Evolutionary conservation across 306 rosid species (phyloP).

Genomic region (Leucaena leucocephala): DNA sequence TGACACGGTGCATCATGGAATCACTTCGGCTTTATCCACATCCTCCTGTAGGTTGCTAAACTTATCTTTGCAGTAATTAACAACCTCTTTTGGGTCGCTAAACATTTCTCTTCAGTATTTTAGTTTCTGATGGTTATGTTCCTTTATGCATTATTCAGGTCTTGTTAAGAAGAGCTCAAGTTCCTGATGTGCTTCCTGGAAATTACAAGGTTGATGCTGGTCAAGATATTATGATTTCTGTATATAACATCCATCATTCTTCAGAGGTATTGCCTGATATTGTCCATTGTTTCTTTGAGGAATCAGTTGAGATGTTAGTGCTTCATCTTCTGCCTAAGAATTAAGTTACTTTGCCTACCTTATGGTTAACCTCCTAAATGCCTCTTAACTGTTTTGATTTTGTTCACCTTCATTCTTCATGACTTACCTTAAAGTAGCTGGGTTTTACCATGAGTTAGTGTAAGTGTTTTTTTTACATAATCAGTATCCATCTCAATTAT

Average conservation of each 20-base stretch:
- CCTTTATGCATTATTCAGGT: slow-evolving; percentile 56
- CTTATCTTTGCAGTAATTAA: slow-evolving; percentile 18
- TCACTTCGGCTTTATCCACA: slow-evolving; percentile 91
- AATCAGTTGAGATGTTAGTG: slow-evolving; percentile 8
- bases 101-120: background rate
- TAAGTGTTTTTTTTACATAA: slow-evolving; percentile 1
- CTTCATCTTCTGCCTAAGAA: slow-evolving; percentile 12
- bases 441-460: background rate
- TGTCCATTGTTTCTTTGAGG: slow-evolving; percentile 21
- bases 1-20: slow-evolving; percentile 82
- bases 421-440: slow-evolving; percentile 4
- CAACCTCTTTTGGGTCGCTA: background rate
- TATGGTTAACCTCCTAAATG: background rate
- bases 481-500: slow-evolving; percentile 10
- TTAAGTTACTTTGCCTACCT: slow-evolving; percentile 10
- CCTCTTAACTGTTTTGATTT: slow-evolving; percentile 8
- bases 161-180: slow-evolving; percentile 91
- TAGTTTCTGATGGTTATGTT: slow-evolving; percentile 24
- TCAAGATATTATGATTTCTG: slow-evolving; percentile 97
- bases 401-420: slow-evolving; percentile 11
- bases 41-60: slow-evolving; percentile 73
- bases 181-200: slow-evolving; percentile 85
- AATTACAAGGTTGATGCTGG: slow-evolving; percentile 82
- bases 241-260: slow-evolving; percentile 88
- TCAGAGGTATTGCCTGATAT: slow-evolving; percentile 60